Evolutionary conservation across 257 asterid species (phyloP), one percentile per base, ranked within the genome.

Genomic region (Primulina eburnea): DNA sequence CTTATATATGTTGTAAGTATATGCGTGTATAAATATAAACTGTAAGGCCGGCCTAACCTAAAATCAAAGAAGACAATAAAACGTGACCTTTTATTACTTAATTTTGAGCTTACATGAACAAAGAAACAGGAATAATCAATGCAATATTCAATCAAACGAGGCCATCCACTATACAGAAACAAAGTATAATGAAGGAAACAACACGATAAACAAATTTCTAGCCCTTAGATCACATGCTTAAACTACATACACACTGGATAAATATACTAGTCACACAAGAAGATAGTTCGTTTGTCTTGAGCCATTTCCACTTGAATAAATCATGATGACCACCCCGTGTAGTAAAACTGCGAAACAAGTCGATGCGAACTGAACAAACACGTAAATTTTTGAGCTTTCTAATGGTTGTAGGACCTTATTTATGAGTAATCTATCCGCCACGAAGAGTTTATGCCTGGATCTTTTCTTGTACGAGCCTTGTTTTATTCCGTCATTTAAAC

Each of bases 381-480:
- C 33, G 66, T 65, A 20, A 57, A 11, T 52, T 64, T 18, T 73
- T 73, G 71, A 65, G 55, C 66, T 70, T 34, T 70, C 43, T 16
- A 62, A 43, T 60, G 68, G 75, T 38, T 72, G 78, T 10, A 56
- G 34, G 80, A 75, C 80, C 83, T 82, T 82, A 80, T 85, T 82
- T 24, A 11, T 10, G 4, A 72, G 71, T 56, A 64, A 65, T 47
- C 63, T 74, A 72, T 43, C 64, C 61, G 56, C 62, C 69, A 60
- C 37, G 8, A 14, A 60, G 50, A 50, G 18, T 55, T 60, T 71
- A 47, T 40, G 56, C 18, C 62, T 53, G 43, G 40, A 60, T 62
- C 33, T 74, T 29, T 50, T 61, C 72, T 72, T 59, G 65, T 8
- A 33, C 77, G 71, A 64, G 57, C 75, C 75, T 64, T 77, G 75